Base-by-base conservation (phyloP, 2,329 filamentous ascomycete species). In the Sporothrix globosa region DNA sequence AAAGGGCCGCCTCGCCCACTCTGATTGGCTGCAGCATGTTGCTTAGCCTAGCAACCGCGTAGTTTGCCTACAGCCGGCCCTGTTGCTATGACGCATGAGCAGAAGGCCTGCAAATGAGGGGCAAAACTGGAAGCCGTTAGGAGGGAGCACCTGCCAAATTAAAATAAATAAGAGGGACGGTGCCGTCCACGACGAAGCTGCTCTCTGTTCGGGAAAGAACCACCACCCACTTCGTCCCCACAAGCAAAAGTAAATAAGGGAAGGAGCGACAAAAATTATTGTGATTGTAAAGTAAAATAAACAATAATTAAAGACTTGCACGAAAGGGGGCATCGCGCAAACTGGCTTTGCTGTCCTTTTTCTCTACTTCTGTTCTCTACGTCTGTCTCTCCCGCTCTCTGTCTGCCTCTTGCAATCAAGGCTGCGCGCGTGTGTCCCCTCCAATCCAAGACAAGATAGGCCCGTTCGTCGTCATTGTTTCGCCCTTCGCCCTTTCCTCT, bases 11-110 rank as follows among this genome's bases (percentile, higher is more conserved):
- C n/a, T 41, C 6, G n/a, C 19, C 41, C 27, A 1, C 39, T 19
- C 39, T 46, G n/a, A 68, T 68, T 68, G 67, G 67, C 53, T 30
- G 21, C 41, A n/a, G 27, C 27, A 27, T 14, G 17, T 11, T n/a
- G 30, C 46, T 14, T 66, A 66, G 46, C 68, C 44, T 63, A 69
- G 68, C 68, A 69, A 69, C 68, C 66, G 46, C 39, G 24, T 34
- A 19, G 41, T 52, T 48, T 58, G 67, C 21, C 39, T 34, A 54
- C 27, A 7, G 52, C 34, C 24, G 67, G 53, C 56, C 56, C 17
- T 63, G 68, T 69, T 69, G 68, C 68, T 69, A 69, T 69, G 68
- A 69, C 68, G 68, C 68, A 69, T 65, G 27, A 34, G 27, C 48
- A 52, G 46, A 69, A 30, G n/a, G 24, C 41, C 39, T 27, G 44